Evolutionary conservation across 257 asterid genomes (phyloP), one percentile per base, ranked within the genome.

Genomic region (Cynanchum wilfordii): DNA sequence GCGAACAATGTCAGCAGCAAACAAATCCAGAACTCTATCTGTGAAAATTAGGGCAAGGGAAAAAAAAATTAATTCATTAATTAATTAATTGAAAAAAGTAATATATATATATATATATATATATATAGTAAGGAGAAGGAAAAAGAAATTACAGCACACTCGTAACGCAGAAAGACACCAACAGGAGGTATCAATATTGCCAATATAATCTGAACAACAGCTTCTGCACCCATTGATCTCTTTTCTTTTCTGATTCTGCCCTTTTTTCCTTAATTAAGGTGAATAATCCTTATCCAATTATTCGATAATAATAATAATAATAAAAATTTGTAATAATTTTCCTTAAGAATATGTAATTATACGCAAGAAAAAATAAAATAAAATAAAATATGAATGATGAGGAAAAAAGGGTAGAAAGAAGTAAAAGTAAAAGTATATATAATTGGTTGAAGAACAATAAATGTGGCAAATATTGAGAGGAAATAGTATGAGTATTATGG

Each of bases 111-210:
- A 25, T 22, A 25, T 4, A 27, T 3, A 29, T 3, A 30, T 5
- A 29, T 4, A 60, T 10, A 27, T 13, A 25, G 38, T 8, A 47
- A 13, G 4, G 12, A 69, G 12, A 69, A 4, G 25, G 27, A 11
- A 13, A 7, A 0, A 51, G 0, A 6, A 54, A 56, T 71, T 91
- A 93, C 98, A 12, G 96, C 97, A 58, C 89, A 86, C 57, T 96
- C 98, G 65, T 87, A 93, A 79, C 96, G 91, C 62, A 91, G 92
- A 81, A 93, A 93, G 73, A 93, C 98, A 3, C 97, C 98, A 64
- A 89, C 87, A 42, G 98, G 98, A 9, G 98, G 98, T 76, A 93
- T 5, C 10, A 93, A 73, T 13, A 93, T 87, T 67, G 96, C 96
- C 78, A 91, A 82, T 57, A 93, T 11, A 36, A 93, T 84, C 82